These are phyloP conservation scores for Amylocystis lapponica DNA, from an alignment of 768 basidiomycete species.

Conservation along the genomic window DNA sequence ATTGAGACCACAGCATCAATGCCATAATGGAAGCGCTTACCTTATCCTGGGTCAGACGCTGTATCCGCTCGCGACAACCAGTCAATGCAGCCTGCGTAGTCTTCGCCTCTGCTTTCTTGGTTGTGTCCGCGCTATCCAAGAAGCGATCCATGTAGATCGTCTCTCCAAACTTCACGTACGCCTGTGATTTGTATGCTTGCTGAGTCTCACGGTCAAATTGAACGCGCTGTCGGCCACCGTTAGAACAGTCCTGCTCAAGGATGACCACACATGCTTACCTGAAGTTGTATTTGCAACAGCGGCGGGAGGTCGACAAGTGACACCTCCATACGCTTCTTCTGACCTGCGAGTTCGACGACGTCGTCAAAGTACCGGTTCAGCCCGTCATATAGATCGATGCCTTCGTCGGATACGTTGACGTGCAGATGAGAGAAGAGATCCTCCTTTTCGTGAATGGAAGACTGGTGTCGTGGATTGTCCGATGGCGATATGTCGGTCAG, in stretches of 20 bases:
- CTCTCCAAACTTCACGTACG: conserved; percentile 87
- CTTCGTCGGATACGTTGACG: conserved; percentile 86
- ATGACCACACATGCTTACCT: conserved; percentile 45
- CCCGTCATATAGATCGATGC: conserved; percentile 91
- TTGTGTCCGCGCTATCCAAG: conserved; percentile 65
- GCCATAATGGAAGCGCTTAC: conserved; percentile 32
- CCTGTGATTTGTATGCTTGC: conserved; percentile 93
- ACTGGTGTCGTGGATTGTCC: conserved; percentile 33
- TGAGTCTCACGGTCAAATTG: conserved; percentile 92
- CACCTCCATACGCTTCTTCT: conserved; percentile 84
- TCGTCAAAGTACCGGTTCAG: conserved; percentile 89
- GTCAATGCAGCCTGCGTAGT: conserved; percentile 63
- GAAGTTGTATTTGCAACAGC: conserved; percentile 90
- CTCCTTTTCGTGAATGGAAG: conserved; percentile 77
- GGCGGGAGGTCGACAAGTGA: conserved; percentile 83
- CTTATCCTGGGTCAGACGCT: conserved; percentile 64
- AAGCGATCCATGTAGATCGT: conserved; percentile 90
- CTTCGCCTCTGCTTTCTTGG: conserved; percentile 68
- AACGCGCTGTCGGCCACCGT: conserved; percentile 53
- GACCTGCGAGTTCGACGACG: conserved; percentile 79
- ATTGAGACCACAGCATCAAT: not conserved
- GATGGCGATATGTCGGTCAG: conserved; percentile 31
- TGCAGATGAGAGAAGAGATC: conserved; percentile 92
- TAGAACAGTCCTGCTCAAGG: conserved; percentile 4
- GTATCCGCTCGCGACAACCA: conserved; percentile 59